phyloP scores from a whole-genome alignment of 2,329 filamentous ascomycete species.

The Colletotrichum tropicale region DNA sequence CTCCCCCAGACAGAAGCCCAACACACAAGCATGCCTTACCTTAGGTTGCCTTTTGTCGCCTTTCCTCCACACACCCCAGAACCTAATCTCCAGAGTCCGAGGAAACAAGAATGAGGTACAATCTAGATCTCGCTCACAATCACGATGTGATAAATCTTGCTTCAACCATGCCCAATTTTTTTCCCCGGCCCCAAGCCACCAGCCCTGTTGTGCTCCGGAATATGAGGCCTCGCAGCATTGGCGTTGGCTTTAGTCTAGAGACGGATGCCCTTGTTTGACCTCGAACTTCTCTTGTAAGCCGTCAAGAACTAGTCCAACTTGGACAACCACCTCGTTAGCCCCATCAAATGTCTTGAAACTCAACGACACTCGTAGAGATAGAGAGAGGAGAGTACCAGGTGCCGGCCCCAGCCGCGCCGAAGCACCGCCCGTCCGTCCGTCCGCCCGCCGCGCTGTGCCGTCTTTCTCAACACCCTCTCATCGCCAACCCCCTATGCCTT shows the following conservation, averaged over 20 bases:
- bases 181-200: not conserved
- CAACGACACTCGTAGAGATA: not conserved
- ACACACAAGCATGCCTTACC: not conserved
- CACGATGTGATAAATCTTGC: slow-evolving; percentile 18
- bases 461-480: not conserved
- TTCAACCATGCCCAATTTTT: not conserved
- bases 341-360: not conserved
- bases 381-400: not conserved
- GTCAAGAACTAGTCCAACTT: slow-evolving; percentile 3
- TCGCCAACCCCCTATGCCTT: not conserved
- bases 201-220: not conserved
- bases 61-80: not conserved
- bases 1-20: not conserved
- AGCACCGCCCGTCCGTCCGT: not conserved
- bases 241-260: not conserved
- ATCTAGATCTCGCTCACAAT: slow-evolving; percentile 10
- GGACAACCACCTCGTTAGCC: slow-evolving; percentile 15
- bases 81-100: not conserved
- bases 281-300: not conserved
- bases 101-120: not conserved
- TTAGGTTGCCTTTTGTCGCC: not conserved
- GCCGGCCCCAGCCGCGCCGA: not conserved
- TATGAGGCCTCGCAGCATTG: not conserved
- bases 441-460: not conserved
- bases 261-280: not conserved